These are phyloP conservation scores for Oxyria digyna DNA, from an alignment of 148 eudicot genomes.

Conservation along the genomic window DNA sequence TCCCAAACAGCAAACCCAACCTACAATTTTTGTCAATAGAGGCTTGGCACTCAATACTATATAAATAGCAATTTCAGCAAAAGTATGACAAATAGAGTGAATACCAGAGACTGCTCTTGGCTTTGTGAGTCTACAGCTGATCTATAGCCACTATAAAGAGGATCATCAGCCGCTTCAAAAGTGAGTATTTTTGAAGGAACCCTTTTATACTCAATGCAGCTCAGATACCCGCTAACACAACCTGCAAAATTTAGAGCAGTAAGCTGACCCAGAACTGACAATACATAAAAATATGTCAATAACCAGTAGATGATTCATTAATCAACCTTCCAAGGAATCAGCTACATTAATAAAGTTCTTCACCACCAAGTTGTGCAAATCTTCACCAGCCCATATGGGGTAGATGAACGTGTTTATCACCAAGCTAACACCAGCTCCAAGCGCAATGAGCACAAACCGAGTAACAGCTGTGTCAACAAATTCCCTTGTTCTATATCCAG, in stretches of 20 bases:
- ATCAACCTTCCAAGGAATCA: conserved; percentile 69
- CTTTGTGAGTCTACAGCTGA: conserved; percentile 71
- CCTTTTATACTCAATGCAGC: conserved; percentile 60
- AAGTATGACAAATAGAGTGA: not conserved
- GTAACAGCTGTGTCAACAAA: conserved; percentile 58
- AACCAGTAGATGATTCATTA: conserved; percentile 2
- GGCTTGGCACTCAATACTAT: not conserved
- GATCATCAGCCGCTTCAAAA: conserved; percentile 76
- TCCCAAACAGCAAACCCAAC: conserved; percentile 91
- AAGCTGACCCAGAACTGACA: no score
- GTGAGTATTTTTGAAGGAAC: conserved; percentile 67
- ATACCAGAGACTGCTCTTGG: conserved; percentile 76
- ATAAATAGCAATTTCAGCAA: not conserved
- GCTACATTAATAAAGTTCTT: conserved; percentile 73
- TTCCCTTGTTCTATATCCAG: conserved; percentile 70
- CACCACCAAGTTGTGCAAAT: conserved; percentile 68
- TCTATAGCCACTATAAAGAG: conserved; percentile 64
- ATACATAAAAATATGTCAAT: no score
- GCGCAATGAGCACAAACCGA: conserved; percentile 69
- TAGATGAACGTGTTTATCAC: conserved; percentile 56
- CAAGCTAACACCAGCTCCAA: conserved; percentile 76
- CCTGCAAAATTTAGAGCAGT: conserved; percentile 23
- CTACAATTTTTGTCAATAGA: conserved; percentile 17
- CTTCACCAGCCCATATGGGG: conserved; percentile 98
- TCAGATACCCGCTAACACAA: conserved; percentile 59